A percentile compares a stretch with the other conserved stretches of the same genome.
Conservation (phyloP, 805 yeast genomes). For the Candida fluviatilis region DNA sequence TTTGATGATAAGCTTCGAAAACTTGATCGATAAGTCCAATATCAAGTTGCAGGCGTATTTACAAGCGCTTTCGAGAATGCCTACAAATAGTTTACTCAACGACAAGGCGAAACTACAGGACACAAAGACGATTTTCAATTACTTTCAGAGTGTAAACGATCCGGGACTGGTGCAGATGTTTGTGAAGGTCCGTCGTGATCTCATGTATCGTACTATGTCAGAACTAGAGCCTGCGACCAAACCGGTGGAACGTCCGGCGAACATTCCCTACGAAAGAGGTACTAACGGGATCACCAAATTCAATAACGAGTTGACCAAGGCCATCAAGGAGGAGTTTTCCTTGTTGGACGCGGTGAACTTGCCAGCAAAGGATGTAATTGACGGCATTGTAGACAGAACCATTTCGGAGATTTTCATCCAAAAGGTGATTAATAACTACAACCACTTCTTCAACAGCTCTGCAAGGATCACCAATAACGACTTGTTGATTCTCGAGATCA, state of each 20-base stretch:
- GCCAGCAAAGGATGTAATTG: neutral
- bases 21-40: conserved; percentile 55
- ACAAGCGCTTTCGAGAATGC: conserved; percentile 3
- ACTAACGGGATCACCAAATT: conserved; percentile 54
- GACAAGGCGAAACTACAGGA: conserved; percentile 33
- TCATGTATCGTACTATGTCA: conserved; percentile 41
- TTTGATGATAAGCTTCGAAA: conserved; percentile 55
- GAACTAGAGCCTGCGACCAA: conserved; percentile 44
- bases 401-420: conserved; percentile 3
- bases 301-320: conserved; percentile 47
- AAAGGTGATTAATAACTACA: conserved; percentile 11
- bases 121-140: conserved; percentile 40
- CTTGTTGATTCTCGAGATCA: conserved; percentile 34
- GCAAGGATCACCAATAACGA: conserved; percentile 19
- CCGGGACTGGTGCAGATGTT: conserved; percentile 15
- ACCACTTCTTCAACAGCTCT: conserved; percentile 11
- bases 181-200: conserved; percentile 19
- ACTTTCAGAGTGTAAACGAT: conserved; percentile 32
- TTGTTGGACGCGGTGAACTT: conserved; percentile 33
- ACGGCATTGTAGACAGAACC: neutral
- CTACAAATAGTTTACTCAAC: conserved; percentile 15
- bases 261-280: conserved; percentile 56
- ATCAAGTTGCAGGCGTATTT: conserved; percentile 43
- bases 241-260: conserved; percentile 28
- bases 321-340: conserved; percentile 47